Percentiles rank a stretch among this genome's conserved stretches.
phyloP scores from a whole-genome alignment of 805 yeast genomes.

The Zygosaccharomyces bailii region DNA sequence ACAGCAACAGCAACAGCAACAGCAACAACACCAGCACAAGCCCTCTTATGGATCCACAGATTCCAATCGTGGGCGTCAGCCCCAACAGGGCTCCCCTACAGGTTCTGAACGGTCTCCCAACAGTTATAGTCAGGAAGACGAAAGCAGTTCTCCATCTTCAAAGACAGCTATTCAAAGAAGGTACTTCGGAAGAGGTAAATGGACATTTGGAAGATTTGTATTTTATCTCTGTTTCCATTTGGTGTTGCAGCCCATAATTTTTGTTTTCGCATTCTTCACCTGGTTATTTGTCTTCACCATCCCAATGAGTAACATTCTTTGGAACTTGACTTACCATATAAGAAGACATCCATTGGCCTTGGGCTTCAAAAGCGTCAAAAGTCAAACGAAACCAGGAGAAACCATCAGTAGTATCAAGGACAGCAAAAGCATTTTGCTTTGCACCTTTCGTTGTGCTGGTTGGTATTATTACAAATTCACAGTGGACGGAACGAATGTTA shows the following conservation, averaged over 20 bases:
- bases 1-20: conserved; percentile 15
- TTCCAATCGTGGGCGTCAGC: conserved; percentile 1
- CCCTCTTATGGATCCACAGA: conserved; percentile 9
- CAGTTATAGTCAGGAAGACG: background rate
- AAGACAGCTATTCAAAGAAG: conserved; percentile 42
- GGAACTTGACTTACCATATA: conserved; percentile 67
- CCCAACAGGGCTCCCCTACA: too few relatives aligned
- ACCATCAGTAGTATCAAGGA: conserved; percentile 20
- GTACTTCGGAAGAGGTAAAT: conserved; percentile 85
- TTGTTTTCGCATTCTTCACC: conserved; percentile 52
- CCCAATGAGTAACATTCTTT: conserved; percentile 84
- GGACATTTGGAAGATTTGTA: conserved; percentile 79
- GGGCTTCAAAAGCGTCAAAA: conserved; percentile 61
- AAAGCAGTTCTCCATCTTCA: conserved; percentile 4
- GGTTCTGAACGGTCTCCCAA: too few relatives aligned
- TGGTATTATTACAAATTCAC: conserved; percentile 93
- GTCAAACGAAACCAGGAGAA: conserved; percentile 22
- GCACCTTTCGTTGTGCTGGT: conserved; percentile 91
- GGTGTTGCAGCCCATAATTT: conserved; percentile 63
- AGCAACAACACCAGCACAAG: conserved; percentile 16
- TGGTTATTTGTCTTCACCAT: conserved; percentile 88
- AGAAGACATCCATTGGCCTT: conserved; percentile 89
- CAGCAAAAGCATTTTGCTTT: conserved; percentile 62
- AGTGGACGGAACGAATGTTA: conserved; percentile 91
- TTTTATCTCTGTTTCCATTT: conserved; percentile 71